Percentiles rank a stretch among this genome's conserved stretches.
Conservation (phyloP, 495 filamentous ascomycete species). For the Aspergillus avenaceus region DNA sequence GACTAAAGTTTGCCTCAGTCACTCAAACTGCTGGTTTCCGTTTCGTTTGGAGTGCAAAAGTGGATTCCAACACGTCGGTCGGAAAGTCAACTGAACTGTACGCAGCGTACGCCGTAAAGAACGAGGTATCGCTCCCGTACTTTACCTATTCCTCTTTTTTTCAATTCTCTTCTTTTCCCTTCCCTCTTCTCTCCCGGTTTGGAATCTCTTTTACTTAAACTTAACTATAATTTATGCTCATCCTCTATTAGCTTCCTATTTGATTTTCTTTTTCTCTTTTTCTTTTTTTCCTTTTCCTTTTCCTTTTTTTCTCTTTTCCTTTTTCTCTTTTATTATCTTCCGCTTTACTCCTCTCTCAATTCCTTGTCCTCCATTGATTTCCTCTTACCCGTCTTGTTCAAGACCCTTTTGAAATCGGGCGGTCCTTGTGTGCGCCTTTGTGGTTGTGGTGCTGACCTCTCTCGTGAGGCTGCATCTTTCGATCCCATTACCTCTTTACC, state of each 20-base stretch:
- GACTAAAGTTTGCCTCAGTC: not conserved
- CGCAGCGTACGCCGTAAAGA: too few species aligned
- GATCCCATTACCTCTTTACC: conserved; percentile 22
- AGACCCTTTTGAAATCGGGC: conserved; percentile 29
- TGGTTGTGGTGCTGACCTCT: conserved; percentile 42
- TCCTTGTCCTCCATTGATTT: conserved; percentile 5
- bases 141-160: conserved; percentile 6
- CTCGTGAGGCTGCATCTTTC: conserved; percentile 35
- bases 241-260: not conserved
- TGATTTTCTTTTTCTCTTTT: conserved; percentile 12
- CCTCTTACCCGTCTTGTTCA: too few species aligned
- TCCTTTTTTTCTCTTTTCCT: conserved; percentile 12
- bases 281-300: conserved; percentile 17
- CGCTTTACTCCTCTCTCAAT: conserved; percentile 21
- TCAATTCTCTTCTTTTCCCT: conserved; percentile 2
- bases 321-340: too few species aligned
- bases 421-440: conserved; percentile 21
- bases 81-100: not conserved
- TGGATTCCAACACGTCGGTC: not conserved
- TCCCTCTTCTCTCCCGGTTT: not conserved
- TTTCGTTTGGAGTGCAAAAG: too few species aligned
- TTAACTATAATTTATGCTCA: not conserved
- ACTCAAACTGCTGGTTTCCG: too few species aligned
- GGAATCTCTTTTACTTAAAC: not conserved
- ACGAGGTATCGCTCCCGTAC: too few species aligned